These are phyloP conservation scores for Dictyostelium capitatum DNA, from an alignment of 78 protist species.

Conservation along the genomic window DNA sequence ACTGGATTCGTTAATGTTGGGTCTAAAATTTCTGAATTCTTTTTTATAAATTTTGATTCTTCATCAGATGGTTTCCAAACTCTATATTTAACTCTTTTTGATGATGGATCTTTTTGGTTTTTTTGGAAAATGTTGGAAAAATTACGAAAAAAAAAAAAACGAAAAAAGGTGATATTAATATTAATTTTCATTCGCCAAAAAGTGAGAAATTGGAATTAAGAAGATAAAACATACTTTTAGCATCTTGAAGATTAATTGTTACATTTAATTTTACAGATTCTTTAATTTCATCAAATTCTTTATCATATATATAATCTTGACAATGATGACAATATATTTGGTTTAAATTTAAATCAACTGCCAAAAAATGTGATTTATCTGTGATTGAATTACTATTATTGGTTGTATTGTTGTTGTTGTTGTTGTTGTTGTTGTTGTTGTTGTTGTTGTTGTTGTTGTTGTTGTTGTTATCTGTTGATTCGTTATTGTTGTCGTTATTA, in stretches of 20 bases:
- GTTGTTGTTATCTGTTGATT: background rate
- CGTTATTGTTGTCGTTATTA: background rate
- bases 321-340: constrained; percentile 72
- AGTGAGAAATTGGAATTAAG: background rate
- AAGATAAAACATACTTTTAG: background rate
- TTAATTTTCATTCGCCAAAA: no score
- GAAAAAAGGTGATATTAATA: background rate
- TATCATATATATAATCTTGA: constrained; percentile 77
- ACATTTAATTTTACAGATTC: background rate
- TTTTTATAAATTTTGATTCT: constrained; percentile 22
- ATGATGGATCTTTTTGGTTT: constrained; percentile 16
- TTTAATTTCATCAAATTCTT: constrained; percentile 26
- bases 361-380: constrained; percentile 17
- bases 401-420: background rate
- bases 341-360: constrained; percentile 24
- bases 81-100: constrained; percentile 36
- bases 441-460: background rate
- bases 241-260: constrained; percentile 13
- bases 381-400: background rate
- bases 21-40: constrained; percentile 13
- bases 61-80: constrained; percentile 69
- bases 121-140: background rate
- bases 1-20: background rate
- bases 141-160: background rate
- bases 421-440: background rate